Percentiles rank a stretch among this genome's conserved stretches.
Evolutionary conservation across 2,329 filamentous ascomycete genomes (phyloP).

Genomic region (Exophiala phaeomuriformis): DNA sequence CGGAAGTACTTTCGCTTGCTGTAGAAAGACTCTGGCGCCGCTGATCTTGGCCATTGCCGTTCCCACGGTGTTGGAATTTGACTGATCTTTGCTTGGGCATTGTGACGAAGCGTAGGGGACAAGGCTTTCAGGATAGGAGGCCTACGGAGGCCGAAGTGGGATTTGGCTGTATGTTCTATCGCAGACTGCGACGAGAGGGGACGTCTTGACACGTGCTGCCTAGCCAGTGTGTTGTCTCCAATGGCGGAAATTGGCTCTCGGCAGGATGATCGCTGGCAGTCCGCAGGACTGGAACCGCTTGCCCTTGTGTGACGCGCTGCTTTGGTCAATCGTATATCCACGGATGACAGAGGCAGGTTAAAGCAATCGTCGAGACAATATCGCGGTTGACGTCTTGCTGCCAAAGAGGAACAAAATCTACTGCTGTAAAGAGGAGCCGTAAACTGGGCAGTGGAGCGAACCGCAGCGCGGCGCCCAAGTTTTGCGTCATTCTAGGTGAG

Average conservation of each 20-base stretch:
- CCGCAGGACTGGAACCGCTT: too few species aligned
- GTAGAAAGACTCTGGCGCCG: constrained; percentile 50
- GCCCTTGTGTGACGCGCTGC: too few species aligned
- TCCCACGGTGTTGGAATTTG: constrained; percentile 50
- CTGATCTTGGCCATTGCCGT: constrained; percentile 42
- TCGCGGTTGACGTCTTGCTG: too few species aligned
- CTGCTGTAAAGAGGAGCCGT: background rate
- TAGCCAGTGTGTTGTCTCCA: background rate
- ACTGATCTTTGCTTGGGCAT: constrained; percentile 53
- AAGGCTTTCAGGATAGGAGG: background rate
- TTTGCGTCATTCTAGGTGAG: constrained; percentile 4
- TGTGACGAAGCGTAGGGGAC: background rate
- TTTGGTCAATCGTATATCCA: too few species aligned
- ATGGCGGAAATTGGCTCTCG: background rate
- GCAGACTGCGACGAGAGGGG: constrained; percentile 11
- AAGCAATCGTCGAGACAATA: too few species aligned
- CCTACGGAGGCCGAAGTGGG: background rate
- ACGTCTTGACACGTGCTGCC: constrained; percentile 14
- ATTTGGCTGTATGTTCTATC: background rate
- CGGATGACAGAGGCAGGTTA: too few species aligned
- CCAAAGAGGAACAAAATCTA: background rate
- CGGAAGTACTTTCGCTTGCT: constrained; percentile 46
- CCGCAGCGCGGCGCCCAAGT: background rate
- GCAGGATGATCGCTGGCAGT: background rate
- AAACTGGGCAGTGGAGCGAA: background rate